These are phyloP conservation scores for Magnolia changhungtana DNA, from an alignment of 164 flowering plant species.

Conservation along the genomic window DNA sequence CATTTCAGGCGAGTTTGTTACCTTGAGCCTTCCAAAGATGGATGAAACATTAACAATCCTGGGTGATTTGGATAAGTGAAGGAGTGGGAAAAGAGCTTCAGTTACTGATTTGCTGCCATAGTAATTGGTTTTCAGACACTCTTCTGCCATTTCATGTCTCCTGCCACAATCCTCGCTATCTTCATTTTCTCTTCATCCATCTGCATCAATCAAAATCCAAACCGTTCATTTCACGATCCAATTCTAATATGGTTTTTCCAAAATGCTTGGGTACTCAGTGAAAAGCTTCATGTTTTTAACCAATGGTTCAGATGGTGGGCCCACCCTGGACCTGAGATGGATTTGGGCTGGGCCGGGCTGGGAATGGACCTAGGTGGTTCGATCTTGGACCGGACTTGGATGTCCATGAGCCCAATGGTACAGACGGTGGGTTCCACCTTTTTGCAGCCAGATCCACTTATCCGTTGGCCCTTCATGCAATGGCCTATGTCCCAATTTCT, in stretches of 20 bases:
- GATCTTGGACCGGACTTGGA: too few species aligned
- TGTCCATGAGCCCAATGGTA: too few species aligned
- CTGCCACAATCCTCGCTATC: slow-evolving; percentile 36
- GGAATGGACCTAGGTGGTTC: too few species aligned
- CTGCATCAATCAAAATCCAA: slow-evolving; percentile 27
- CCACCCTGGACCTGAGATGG: too few species aligned
- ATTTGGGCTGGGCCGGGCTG: too few species aligned
- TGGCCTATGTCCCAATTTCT: too few species aligned
- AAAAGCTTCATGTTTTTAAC: not conserved
- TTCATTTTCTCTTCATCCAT: slow-evolving; percentile 47
- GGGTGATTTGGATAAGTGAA: slow-evolving; percentile 21
- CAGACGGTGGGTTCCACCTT: too few species aligned
- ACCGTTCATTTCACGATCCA: not conserved
- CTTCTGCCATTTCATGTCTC: slow-evolving; percentile 19
- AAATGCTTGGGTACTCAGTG: not conserved
- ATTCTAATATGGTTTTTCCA: not conserved
- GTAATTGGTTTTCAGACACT: slow-evolving; percentile 28
- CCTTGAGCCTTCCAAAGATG: slow-evolving; percentile 13
- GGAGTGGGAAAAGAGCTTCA: slow-evolving; percentile 29
- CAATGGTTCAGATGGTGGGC: too few species aligned
- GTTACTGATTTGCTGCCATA: slow-evolving; percentile 25
- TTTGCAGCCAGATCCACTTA: too few species aligned
- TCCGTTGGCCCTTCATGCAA: too few species aligned
- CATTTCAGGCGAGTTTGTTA: not conserved
- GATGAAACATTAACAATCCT: slow-evolving; percentile 27